Conservation (phyloP, 2,329 filamentous ascomycete genomes). For the Diaporthe ampelina region DNA sequence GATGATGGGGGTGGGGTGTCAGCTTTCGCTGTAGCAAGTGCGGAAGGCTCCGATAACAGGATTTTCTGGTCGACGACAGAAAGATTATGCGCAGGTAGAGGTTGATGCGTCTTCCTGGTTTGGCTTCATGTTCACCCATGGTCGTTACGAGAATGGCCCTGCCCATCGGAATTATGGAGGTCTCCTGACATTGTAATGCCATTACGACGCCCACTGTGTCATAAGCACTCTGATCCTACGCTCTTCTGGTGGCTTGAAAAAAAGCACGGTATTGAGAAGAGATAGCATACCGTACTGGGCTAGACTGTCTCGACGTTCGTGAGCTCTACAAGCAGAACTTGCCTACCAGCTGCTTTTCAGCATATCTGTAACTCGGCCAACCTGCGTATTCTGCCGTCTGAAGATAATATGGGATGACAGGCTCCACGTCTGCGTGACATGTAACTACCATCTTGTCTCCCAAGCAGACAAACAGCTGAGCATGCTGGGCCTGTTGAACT, state of each 20-base stretch:
- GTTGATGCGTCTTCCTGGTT: neutral
- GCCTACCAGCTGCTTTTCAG: neutral
- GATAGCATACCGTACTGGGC: neutral
- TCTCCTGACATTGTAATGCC: neutral
- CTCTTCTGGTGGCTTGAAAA: neutral
- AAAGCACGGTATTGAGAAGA: neutral
- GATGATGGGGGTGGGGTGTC: neutral
- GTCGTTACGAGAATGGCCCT: neutral
- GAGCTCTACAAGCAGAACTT: neutral
- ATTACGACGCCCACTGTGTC: neutral
- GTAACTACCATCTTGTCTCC: neutral
- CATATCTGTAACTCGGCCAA: neutral
- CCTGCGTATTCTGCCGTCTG: neutral
- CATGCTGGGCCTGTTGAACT: neutral
- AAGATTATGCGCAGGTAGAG: neutral
- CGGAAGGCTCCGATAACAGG: constrained; percentile 9
- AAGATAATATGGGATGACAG: too few relatives aligned
- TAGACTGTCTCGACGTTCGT: too few relatives aligned
- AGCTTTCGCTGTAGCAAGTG: neutral
- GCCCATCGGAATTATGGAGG: neutral
- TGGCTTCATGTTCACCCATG: neutral
- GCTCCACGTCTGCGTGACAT: neutral
- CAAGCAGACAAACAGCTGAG: neutral
- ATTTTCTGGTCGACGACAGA: neutral
- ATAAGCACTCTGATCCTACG: neutral